A percentile compares a stretch with the other conserved stretches of the same genome.
Evolutionary conservation across 805 yeast species (phyloP).

Genomic region (Yamadazyma sp.): DNA sequence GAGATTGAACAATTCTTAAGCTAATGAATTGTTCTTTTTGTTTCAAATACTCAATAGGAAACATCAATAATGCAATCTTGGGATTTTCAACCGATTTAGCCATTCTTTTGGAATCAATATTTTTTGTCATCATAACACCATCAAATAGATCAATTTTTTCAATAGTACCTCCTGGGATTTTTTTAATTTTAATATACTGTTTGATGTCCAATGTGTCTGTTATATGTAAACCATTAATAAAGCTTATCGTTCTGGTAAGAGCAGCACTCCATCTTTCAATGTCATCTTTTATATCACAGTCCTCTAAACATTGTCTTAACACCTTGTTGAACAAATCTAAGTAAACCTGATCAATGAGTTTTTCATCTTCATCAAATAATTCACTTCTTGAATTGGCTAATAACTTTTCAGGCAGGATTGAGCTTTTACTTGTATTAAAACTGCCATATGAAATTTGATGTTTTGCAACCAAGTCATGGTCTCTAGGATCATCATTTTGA

Average conservation of each 20-base stretch:
- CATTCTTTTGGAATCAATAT: slow-evolving; percentile 79
- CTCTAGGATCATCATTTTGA: too few species aligned
- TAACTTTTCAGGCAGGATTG: slow-evolving; percentile 6
- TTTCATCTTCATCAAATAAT: slow-evolving; percentile 8
- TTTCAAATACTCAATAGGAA: slow-evolving; percentile 82
- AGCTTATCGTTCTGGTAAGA: slow-evolving; percentile 48
- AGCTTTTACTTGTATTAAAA: background rate
- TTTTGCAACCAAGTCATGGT: slow-evolving; percentile 1
- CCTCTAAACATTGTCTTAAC: slow-evolving; percentile 57
- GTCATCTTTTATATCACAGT: slow-evolving; percentile 49
- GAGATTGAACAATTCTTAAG: slow-evolving; percentile 78
- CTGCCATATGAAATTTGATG: slow-evolving; percentile 11
- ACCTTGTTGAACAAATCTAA: slow-evolving; percentile 49
- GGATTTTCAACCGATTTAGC: slow-evolving; percentile 62
- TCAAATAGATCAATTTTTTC: slow-evolving; percentile 59
- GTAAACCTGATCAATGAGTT: slow-evolving; percentile 14
- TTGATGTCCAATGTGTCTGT: slow-evolving; percentile 81
- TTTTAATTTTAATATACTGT: slow-evolving; percentile 84
- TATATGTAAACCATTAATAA: slow-evolving; percentile 57
- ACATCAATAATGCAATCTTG: slow-evolving; percentile 74
- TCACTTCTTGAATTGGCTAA: background rate
- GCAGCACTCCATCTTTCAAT: slow-evolving; percentile 57
- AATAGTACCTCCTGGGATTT: slow-evolving; percentile 72
- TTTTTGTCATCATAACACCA: slow-evolving; percentile 84
- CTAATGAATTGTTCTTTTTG: slow-evolving; percentile 79